Evolutionary conservation across 2,329 filamentous ascomycete species (phyloP).

Genomic region (Penicillium capsulatum): DNA sequence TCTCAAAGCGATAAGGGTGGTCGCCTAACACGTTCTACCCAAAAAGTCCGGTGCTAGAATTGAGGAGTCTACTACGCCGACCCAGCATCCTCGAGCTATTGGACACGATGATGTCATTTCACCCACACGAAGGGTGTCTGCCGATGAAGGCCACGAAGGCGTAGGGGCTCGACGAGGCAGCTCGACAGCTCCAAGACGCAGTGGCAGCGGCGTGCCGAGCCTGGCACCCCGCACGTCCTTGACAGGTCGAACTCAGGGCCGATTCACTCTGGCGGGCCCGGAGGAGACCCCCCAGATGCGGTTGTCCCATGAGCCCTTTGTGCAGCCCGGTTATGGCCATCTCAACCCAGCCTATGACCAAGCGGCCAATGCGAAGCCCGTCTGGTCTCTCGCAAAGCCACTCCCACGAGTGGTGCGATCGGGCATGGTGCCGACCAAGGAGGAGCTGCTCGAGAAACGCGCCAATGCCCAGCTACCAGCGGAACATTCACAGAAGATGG

Average conservation of each 20-base stretch:
- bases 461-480: constrained; percentile 30
- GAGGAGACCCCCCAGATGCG: constrained; percentile 30
- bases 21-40: too few relatives aligned
- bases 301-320: constrained; percentile 42
- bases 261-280: constrained; percentile 32
- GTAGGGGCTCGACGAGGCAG: constrained; percentile 17
- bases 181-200: constrained; percentile 16
- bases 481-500: constrained; percentile 31
- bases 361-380: constrained; percentile 46
- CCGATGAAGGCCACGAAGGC: constrained; percentile 7
- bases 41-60: constrained; percentile 10
- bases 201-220: constrained; percentile 21
- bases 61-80: constrained; percentile 10
- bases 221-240: constrained; percentile 25
- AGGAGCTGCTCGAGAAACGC: constrained; percentile 34
- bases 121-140: constrained; percentile 8
- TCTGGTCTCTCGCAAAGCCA: constrained; percentile 54
- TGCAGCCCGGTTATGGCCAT: constrained; percentile 53
- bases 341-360: constrained; percentile 55
- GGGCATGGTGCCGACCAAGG: constrained; percentile 50
- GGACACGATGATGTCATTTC: constrained; percentile 14
- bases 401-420: constrained; percentile 52
- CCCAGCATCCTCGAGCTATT: constrained; percentile 5
- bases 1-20: neutral
- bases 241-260: constrained; percentile 26